Evolutionary conservation across 306 rosid genomes (phyloP), one percentile per base, ranked within the genome.

Genomic region (Pyrus communis): DNA sequence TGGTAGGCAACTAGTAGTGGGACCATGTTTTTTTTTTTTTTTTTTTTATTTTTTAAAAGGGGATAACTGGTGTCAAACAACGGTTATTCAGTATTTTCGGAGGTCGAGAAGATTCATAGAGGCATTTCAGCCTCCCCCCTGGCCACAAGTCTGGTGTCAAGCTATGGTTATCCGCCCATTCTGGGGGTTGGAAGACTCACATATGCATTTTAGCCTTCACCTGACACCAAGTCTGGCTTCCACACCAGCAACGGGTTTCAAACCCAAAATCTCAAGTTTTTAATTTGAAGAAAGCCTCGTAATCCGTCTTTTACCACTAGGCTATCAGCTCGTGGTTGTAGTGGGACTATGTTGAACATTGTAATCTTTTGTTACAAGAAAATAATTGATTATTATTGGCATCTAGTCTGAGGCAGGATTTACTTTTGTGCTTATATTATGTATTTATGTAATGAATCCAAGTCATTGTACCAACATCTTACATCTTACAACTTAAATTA

Each of bases 101-200:
- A 0, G 2, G 10, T 0, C 2, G 10, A 0, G 7, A 7, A 38
- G 0, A 38, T 2, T 7, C 2, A 38, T 0, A 7, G 0, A 38
- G 2, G 2, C 7, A 38, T 38, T 35, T 38, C 0, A 38, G 9
- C 0, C 10, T 38, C 1, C 1, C 0, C 0, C 2, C 2, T 38
- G 9, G 2, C 10, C 42, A 38, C 10, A 38, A 7, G 2, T 38
- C 0, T 7, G 10, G 0, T 38, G 42, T 38, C 42, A 38, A 38
- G 42, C 9, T 38, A 38, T 0, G 0, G 2, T 38, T 38, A 38
- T 38, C 9, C 2, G 7, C 42, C 2, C 2, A 35, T 35, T 35
- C 9, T 0, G 2, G 2, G 0, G 10, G 2, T 1, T 0, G 42
- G 2, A 38, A 38, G 42, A 38, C 10, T 38, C 10, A 38, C 2